phyloP scores from a whole-genome alignment of 2,329 filamentous ascomycete species.

The Annulohypoxylon truncatum region DNA sequence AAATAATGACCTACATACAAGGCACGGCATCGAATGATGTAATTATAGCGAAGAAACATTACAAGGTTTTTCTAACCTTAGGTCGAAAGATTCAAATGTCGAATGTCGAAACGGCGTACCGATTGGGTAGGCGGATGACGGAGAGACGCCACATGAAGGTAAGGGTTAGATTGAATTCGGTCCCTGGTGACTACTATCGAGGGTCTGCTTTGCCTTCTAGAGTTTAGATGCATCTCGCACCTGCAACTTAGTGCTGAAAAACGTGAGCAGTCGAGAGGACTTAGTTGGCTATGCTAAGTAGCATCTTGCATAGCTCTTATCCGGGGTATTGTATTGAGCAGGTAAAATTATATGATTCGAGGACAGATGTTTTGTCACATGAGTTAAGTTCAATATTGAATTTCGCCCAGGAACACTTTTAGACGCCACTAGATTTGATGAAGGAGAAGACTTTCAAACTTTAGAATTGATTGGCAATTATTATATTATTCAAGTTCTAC shows the following conservation, averaged over 20 bases:
- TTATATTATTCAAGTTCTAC: not conserved
- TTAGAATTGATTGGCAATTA: not conserved
- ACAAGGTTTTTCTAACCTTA: constrained; percentile 14
- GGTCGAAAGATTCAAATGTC: constrained; percentile 1
- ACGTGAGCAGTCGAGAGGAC: constrained; percentile 20
- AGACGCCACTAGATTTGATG: not conserved
- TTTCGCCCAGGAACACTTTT: not conserved
- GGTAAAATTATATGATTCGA: constrained; percentile 21
- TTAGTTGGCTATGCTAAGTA: constrained; percentile 20
- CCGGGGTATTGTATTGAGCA: not conserved
- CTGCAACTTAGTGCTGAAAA: constrained; percentile 11
- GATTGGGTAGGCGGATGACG: not conserved
- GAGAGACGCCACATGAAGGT: not conserved
- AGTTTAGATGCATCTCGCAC: constrained; percentile 10
- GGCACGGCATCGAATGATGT: constrained; percentile 14
- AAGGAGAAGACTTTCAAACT: not conserved
- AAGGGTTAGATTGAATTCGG: constrained; percentile 10
- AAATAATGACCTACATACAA: constrained; percentile 10
- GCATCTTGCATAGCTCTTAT: not conserved
- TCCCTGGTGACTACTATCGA: not conserved
- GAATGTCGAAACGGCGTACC: not conserved
- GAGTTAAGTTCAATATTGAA: not conserved
- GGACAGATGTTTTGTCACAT: constrained; percentile 9
- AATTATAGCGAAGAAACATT: constrained; percentile 9
- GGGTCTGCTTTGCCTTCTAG: not conserved